These are phyloP conservation scores for Orbilia brochopaga DNA, from an alignment of 2,329 filamentous ascomycete species.

Conservation along the genomic window DNA sequence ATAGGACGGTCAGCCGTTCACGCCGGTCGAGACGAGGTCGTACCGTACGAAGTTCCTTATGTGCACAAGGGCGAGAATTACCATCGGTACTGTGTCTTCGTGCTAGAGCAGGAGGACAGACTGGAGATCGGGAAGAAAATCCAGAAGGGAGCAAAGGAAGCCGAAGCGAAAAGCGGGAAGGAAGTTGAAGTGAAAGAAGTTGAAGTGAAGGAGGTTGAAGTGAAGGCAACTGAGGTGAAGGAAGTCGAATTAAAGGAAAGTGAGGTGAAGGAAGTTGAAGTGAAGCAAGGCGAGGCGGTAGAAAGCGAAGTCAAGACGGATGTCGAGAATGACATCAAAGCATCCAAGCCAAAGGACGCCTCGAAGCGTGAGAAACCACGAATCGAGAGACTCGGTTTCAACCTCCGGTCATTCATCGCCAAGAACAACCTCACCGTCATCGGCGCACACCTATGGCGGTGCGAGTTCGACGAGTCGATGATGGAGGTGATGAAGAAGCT, in stretches of 20 bases:
- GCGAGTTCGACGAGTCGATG: conserved; percentile 86
- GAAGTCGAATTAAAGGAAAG: too few species aligned
- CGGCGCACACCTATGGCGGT: conserved; percentile 86
- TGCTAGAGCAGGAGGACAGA: conserved; percentile 77
- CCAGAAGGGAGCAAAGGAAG: conserved; percentile 4
- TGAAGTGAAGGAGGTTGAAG: conserved; percentile 7
- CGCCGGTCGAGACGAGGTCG: conserved; percentile 54
- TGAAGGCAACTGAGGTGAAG: background rate
- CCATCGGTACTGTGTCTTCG: conserved; percentile 82
- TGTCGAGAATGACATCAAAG: background rate
- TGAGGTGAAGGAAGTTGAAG: conserved; percentile 8
- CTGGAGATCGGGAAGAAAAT: conserved; percentile 65
- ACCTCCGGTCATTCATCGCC: conserved; percentile 74
- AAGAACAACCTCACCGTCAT: conserved; percentile 74
- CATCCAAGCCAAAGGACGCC: too few species aligned
- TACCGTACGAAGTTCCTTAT: conserved; percentile 83
- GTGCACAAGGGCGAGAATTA: conserved; percentile 90
- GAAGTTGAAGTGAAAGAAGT: background rate
- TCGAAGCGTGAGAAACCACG: conserved; percentile 9
- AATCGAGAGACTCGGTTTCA: conserved; percentile 69
- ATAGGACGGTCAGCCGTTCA: conserved; percentile 58
- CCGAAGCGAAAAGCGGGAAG: background rate
- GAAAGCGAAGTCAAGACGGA: background rate
- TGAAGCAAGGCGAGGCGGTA: background rate
- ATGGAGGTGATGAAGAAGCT: conserved; percentile 83